phyloP scores from a whole-genome alignment of 1,284 basidiomycete species.

The Rhodotorula sp. region DNA sequence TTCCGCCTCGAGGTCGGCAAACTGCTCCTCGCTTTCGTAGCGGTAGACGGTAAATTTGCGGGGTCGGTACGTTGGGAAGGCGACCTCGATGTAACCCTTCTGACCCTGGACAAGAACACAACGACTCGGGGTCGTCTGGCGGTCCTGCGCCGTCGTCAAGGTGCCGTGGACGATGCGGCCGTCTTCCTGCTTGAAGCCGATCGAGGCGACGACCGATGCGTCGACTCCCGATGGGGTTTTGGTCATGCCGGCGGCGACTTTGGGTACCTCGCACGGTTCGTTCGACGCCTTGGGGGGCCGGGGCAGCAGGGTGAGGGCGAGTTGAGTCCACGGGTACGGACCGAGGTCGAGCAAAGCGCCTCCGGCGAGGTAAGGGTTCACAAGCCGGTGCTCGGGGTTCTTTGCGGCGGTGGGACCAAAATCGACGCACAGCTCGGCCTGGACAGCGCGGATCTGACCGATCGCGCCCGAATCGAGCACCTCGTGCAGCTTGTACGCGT shows the following conservation, averaged over 20 bases:
- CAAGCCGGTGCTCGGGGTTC: slow-evolving; percentile 48
- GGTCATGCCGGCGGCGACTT: slow-evolving; percentile 23
- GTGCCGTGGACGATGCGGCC: slow-evolving; percentile 40
- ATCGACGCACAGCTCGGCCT: slow-evolving; percentile 47
- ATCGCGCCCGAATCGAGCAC: slow-evolving; percentile 47
- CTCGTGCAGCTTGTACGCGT: slow-evolving; percentile 47
- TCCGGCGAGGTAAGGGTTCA: slow-evolving; percentile 52
- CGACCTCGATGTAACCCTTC: slow-evolving; percentile 30
- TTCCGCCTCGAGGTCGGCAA: slow-evolving; percentile 1
- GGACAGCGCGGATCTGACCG: slow-evolving; percentile 48
- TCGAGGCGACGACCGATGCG: slow-evolving; percentile 21
- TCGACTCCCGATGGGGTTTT: slow-evolving; percentile 34
- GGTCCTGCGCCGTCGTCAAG: slow-evolving; percentile 37
- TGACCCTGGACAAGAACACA: slow-evolving; percentile 21
- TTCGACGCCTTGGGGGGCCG: background rate
- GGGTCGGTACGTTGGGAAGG: slow-evolving; percentile 30
- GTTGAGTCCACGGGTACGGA: slow-evolving; percentile 44
- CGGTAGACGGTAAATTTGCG: slow-evolving; percentile 9
- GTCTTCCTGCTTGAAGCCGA: slow-evolving; percentile 35
- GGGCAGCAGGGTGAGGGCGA: slow-evolving; percentile 43
- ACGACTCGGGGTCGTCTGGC: slow-evolving; percentile 12
- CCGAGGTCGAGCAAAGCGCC: slow-evolving; percentile 55
- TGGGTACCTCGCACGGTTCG: slow-evolving; percentile 14
- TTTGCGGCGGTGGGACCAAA: slow-evolving; percentile 27
- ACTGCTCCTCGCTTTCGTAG: slow-evolving; percentile 21